Evolutionary conservation across 805 yeast species (phyloP).

Genomic region (Diddensiella transvaalensis): DNA sequence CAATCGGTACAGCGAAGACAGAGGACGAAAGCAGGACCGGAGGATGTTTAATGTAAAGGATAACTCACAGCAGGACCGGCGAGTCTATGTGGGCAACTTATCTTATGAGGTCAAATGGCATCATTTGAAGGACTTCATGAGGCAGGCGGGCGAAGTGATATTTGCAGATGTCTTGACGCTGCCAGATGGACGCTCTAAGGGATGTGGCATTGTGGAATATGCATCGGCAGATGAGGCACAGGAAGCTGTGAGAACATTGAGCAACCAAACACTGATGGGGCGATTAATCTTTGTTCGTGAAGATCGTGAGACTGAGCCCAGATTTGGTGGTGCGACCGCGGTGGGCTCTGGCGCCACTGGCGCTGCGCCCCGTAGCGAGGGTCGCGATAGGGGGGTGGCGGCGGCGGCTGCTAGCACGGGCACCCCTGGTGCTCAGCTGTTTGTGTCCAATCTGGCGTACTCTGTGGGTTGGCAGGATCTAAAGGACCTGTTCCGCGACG

Average conservation of each 20-base stretch:
- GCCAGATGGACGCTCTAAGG: constrained; percentile 67
- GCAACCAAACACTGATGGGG: constrained; percentile 62
- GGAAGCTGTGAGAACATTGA: constrained; percentile 65
- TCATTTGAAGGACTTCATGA: constrained; percentile 38
- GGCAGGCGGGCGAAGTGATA: constrained; percentile 56
- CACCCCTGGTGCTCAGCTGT: constrained; percentile 49
- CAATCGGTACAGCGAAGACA: too few relatives aligned
- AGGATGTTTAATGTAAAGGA: not conserved
- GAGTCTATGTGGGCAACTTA: constrained; percentile 43
- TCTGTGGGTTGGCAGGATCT: constrained; percentile 79
- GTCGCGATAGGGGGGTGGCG: constrained; percentile 21
- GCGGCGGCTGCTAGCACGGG: constrained; percentile 19
- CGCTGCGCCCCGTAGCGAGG: constrained; percentile 5
- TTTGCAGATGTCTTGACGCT: constrained; percentile 80
- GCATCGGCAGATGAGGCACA: constrained; percentile 59
- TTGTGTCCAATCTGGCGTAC: constrained; percentile 79
- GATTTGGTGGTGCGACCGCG: constrained; percentile 24
- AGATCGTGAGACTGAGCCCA: constrained; percentile 47
- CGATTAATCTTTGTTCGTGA: constrained; percentile 87
- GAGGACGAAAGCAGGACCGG: too few relatives aligned
- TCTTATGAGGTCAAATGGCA: constrained; percentile 38
- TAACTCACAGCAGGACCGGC: constrained; percentile 34
- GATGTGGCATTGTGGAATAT: constrained; percentile 71
- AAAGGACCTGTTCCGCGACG: constrained; percentile 75
- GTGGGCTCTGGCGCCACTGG: constrained; percentile 23